These are phyloP conservation scores for Fomes fomentarius DNA, from an alignment of 1,284 basidiomycete species.

Conservation along the genomic window DNA sequence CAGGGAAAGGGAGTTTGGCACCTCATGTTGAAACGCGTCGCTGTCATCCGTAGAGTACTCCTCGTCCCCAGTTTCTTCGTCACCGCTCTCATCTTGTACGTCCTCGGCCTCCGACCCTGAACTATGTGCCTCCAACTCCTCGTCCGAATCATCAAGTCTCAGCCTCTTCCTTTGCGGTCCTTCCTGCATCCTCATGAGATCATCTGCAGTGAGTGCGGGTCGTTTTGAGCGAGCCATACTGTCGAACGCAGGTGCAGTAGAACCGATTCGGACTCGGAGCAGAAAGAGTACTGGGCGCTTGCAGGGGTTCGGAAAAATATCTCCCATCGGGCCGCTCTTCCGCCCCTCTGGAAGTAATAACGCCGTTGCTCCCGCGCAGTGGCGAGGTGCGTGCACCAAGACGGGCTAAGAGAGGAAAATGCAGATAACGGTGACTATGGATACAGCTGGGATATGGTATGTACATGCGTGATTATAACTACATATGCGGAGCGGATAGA, in stretches of 20 bases:
- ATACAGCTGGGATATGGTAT: slow-evolving; percentile 13
- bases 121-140: slow-evolving; percentile 16
- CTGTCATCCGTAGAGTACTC: slow-evolving; percentile 1
- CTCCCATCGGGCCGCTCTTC: neutral
- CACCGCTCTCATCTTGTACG: slow-evolving; percentile 8
- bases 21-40: neutral
- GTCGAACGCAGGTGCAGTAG: neutral
- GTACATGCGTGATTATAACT: slow-evolving; percentile 17
- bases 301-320: no score
- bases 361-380: no score
- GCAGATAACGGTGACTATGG: slow-evolving; percentile 10
- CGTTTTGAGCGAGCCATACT: slow-evolving; percentile 34
- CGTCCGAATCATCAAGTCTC: slow-evolving; percentile 18
- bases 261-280: no score
- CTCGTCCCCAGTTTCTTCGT: slow-evolving; percentile 14
- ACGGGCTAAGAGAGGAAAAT: neutral
- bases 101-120: slow-evolving; percentile 7
- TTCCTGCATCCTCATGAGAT: slow-evolving; percentile 42
- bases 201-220: slow-evolving; percentile 36
- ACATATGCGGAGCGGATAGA: neutral
- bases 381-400: no score
- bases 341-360: no score
- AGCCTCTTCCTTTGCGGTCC: slow-evolving; percentile 33
- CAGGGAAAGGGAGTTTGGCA: neutral
- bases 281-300: slow-evolving; percentile 1